Evolutionary conservation across 495 filamentous ascomycete species (phyloP), one percentile per base, ranked within the genome.

Genomic region (Xylaria scruposa): DNA sequence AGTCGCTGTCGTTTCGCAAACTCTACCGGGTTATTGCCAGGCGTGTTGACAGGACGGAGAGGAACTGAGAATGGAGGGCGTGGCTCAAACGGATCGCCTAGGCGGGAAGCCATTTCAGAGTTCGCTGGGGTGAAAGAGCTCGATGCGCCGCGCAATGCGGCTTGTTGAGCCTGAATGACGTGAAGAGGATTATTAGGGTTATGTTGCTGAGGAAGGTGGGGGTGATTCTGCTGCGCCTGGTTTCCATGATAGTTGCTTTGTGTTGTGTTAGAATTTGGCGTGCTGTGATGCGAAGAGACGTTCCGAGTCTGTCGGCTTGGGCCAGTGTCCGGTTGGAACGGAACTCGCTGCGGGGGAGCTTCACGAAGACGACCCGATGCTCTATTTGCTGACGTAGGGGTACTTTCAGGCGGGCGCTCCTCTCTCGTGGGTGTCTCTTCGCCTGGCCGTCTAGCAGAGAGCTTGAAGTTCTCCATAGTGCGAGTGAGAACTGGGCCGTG

Each of bases 241-340:
- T 81, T 80, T 33, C 72, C 44, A 17, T 77, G 74, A 26, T 80
- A 82, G 47, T 71, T 78, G 78, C 54, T 79, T 61, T 78, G 80
- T 38, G 62, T 54, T 38, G 77, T 60, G 49, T 78, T 71, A 38
- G 83, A 56, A 47, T 78, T 67, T 44, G 81, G 74, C 70, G 76
- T 78, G 64, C 72, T 80, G 49, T 86, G 81, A 33, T 88, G 82
- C 38, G 83, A 83, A 24, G 87, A 85, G 2, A 83, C 75, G 63
- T 90, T 86, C 60, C 91, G 85, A 6, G 84, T 88, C 73, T 90
- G 87, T 61, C 91, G 82, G 24, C 87, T 82, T 0, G 89, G 82
- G 15, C 85, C 84, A 0, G 91, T 86, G 72, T 95, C 93, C 4
- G 93, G 92, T 75, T 94, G 91, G 81, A 94, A 96, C n/a, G 94